A percentile compares a stretch with the other conserved stretches of the same genome.
These are phyloP conservation scores for Sporisorium scitamineum DNA, from an alignment of 1,284 basidiomycete species.

Conservation along the genomic window DNA sequence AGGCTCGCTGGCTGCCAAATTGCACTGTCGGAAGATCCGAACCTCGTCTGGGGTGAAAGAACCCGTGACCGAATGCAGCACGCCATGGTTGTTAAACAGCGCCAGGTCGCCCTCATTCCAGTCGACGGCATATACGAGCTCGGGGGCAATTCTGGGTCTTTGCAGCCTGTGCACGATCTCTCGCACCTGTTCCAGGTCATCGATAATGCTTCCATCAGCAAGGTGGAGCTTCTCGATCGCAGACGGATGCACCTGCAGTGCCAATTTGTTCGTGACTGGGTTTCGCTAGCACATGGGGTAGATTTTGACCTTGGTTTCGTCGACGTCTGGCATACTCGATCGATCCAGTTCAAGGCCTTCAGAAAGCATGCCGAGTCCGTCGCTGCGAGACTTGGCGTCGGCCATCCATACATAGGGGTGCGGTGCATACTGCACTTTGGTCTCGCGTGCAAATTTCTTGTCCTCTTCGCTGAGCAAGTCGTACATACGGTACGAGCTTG, in stretches of 20 bases:
- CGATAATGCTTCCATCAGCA: slow-evolving; percentile 2
- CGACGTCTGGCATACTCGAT: neutral
- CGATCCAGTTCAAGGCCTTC: slow-evolving; percentile 6
- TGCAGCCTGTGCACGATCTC: slow-evolving; percentile 11
- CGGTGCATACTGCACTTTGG: slow-evolving; percentile 7
- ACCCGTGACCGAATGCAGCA: slow-evolving; percentile 5
- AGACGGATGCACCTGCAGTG: slow-evolving; percentile 10
- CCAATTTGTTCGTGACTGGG: slow-evolving; percentile 1
- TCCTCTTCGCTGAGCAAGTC: slow-evolving; percentile 14
- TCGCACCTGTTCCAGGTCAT: slow-evolving; percentile 5
- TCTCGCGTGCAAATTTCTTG: slow-evolving; percentile 10
- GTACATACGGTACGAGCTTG: slow-evolving; percentile 6
- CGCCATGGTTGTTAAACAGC: slow-evolving; percentile 10
- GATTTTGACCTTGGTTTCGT: slow-evolving; percentile 2
- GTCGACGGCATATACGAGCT: slow-evolving; percentile 6
- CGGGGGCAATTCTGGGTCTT: slow-evolving; percentile 5
- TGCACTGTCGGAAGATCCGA: slow-evolving; percentile 12
- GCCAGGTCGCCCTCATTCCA: slow-evolving; percentile 11
- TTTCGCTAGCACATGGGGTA: slow-evolving; percentile 12
- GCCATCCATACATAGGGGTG: slow-evolving; percentile 11
- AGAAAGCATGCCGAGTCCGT: slow-evolving; percentile 4
- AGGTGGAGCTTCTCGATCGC: slow-evolving; percentile 8
- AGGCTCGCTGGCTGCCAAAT: slow-evolving; percentile 8
- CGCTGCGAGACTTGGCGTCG: slow-evolving; percentile 8
- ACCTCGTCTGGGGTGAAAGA: slow-evolving; percentile 7